A percentile compares a stretch with the other conserved stretches of the same genome.
Conservation (phyloP, 148 eudicot genomes). For the Simmondsia chinensis region DNA sequence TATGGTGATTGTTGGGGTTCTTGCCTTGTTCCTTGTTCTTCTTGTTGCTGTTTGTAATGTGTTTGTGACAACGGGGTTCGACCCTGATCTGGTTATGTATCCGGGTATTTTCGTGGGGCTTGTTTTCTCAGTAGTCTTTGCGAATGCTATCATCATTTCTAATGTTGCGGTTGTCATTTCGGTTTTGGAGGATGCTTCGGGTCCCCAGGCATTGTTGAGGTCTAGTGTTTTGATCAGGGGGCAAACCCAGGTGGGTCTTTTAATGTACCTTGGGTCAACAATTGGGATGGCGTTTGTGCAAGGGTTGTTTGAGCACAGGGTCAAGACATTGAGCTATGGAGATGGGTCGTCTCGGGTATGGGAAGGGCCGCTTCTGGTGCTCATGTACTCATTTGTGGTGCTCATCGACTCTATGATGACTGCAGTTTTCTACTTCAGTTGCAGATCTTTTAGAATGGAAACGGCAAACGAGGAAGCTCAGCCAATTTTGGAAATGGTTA, state of each 20-base stretch:
- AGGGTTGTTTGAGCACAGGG: slow-evolving; percentile 90
- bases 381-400: slow-evolving; percentile 81
- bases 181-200: slow-evolving; percentile 36
- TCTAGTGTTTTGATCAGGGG: slow-evolving; percentile 30
- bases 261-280: slow-evolving; percentile 77
- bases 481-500: slow-evolving; percentile 56
- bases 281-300: slow-evolving; percentile 77
- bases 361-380: slow-evolving; percentile 92
- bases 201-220: slow-evolving; percentile 32
- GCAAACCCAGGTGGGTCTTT: slow-evolving; percentile 69
- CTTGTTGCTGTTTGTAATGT: slow-evolving; percentile 50
- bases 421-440: slow-evolving; percentile 82
- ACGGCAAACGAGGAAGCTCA: slow-evolving; percentile 43
- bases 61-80: slow-evolving; percentile 43
- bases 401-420: slow-evolving; percentile 89
- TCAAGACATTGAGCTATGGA: slow-evolving; percentile 75
- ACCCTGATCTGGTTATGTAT: slow-evolving; percentile 37
- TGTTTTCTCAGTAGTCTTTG: slow-evolving; percentile 29
- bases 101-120: slow-evolving; percentile 24
- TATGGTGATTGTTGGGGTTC: slow-evolving; percentile 45
- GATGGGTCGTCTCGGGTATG: slow-evolving; percentile 76
- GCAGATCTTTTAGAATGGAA: slow-evolving; percentile 66
- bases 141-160: slow-evolving; percentile 29
- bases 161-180: slow-evolving; percentile 36
- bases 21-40: slow-evolving; percentile 50